These are phyloP conservation scores for Rickenella mellea DNA, from an alignment of 768 basidiomycete genomes.

Conservation along the genomic window DNA sequence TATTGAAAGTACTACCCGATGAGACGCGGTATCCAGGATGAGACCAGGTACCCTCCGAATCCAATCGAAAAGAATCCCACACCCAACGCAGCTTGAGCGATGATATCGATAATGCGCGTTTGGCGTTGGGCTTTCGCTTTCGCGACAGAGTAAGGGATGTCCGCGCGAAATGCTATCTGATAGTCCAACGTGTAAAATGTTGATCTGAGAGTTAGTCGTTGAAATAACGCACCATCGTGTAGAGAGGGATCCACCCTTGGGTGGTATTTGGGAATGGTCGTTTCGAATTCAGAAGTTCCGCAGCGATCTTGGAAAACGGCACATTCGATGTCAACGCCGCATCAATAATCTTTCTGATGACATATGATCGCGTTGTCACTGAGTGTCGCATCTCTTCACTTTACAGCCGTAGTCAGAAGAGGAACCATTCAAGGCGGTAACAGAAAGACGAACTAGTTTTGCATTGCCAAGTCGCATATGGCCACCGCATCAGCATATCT, in stretches of 20 bases:
- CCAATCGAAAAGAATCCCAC: no score
- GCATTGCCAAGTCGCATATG: slow-evolving; percentile 87
- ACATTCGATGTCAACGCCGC: slow-evolving; percentile 48
- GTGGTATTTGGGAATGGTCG: slow-evolving; percentile 51
- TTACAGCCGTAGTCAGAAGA: no score
- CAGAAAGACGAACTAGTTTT: slow-evolving; percentile 70
- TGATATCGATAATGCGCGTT: no score
- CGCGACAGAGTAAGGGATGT: slow-evolving; percentile 83
- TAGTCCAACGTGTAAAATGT: no score
- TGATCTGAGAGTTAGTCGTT: no score
- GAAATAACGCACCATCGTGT: no score
- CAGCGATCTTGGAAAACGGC: slow-evolving; percentile 34
- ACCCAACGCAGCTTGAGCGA: no score
- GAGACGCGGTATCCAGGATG: no score
- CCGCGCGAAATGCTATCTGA: slow-evolving; percentile 95
- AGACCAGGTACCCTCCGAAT: no score
- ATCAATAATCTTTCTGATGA: slow-evolving; percentile 73
- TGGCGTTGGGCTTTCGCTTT: slow-evolving; percentile 63
- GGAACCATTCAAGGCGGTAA: no score
- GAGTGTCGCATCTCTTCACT: slow-evolving; percentile 93
- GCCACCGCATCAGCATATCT: slow-evolving; percentile 85
- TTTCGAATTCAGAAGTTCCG: slow-evolving; percentile 36
- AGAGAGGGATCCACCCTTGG: slow-evolving; percentile 83
- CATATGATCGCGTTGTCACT: slow-evolving; percentile 73
- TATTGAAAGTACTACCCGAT: no score